phyloP scores from a whole-genome alignment of 2,329 filamentous ascomycete genomes.

The Paracamarosporium sp. region DNA sequence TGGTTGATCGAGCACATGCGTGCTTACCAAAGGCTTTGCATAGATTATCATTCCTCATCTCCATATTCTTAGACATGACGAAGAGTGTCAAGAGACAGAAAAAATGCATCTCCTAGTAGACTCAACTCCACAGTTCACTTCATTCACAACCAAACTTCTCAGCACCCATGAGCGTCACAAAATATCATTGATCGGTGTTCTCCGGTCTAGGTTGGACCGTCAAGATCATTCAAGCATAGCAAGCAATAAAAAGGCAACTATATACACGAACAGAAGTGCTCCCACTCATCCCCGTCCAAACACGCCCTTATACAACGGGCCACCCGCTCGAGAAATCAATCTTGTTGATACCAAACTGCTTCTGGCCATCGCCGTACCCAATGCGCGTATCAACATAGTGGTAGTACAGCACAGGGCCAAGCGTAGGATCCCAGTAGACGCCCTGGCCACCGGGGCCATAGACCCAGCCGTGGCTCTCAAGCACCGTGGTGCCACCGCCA shows the following conservation, averaged over 20 bases:
- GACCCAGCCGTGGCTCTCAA: slow-evolving; percentile 65
- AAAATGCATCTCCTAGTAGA: no score
- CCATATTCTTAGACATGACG: no score
- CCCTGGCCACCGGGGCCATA: slow-evolving; percentile 73
- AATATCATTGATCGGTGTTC: no score
- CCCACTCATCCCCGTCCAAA: no score
- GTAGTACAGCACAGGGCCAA: slow-evolving; percentile 67
- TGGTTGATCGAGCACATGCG: no score
- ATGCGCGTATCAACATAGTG: slow-evolving; percentile 65
- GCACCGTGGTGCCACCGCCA: slow-evolving; percentile 67
- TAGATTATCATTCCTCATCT: no score
- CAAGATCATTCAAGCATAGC: background rate
- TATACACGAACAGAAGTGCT: background rate
- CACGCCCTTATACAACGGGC: slow-evolving; percentile 48
- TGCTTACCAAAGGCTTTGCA: no score
- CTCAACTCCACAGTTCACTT: no score
- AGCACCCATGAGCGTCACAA: no score
- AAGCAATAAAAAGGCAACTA: background rate
- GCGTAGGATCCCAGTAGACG: slow-evolving; percentile 57
- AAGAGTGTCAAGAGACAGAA: no score
- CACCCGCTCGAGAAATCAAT: slow-evolving; percentile 59
- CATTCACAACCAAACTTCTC: no score
- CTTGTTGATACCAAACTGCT: slow-evolving; percentile 61
- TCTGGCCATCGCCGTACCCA: slow-evolving; percentile 59
- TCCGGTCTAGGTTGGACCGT: no score